phyloP scores from a whole-genome alignment of 1,284 basidiomycete species.

The Rhodotorula sp. region DNA sequence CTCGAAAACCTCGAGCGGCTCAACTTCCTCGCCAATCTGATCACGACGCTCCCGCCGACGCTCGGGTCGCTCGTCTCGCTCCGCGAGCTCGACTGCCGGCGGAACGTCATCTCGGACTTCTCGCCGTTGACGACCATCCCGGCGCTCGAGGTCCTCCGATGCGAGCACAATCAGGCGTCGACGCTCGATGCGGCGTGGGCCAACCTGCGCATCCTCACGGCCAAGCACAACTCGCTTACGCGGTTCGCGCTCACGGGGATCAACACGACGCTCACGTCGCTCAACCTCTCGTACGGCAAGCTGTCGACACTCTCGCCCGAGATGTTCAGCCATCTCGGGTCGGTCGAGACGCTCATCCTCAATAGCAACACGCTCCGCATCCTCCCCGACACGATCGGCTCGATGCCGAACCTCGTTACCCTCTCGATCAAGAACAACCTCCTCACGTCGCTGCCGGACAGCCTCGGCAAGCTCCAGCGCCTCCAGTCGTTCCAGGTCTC shows the following conservation, averaged over 20 bases:
- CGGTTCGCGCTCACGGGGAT: conserved; percentile 48
- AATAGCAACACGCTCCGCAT: conserved; percentile 85
- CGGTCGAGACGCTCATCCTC: conserved; percentile 71
- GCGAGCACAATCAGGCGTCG: conserved; percentile 79
- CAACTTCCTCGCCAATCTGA: conserved; percentile 84
- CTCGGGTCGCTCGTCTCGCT: conserved; percentile 66
- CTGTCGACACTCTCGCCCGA: conserved; percentile 78
- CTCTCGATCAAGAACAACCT: conserved; percentile 90
- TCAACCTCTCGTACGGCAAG: conserved; percentile 90
- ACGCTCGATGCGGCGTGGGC: conserved; percentile 63
- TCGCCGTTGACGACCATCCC: conserved; percentile 69
- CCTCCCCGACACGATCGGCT: conserved; percentile 78
- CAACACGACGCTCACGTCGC: conserved; percentile 73
- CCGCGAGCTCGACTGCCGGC: conserved; percentile 73
- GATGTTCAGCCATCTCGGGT: conserved; percentile 69
- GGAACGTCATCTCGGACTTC: conserved; percentile 78
- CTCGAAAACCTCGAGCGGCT: conserved; percentile 72
- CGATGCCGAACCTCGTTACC: conserved; percentile 67
- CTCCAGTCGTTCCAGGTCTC: conserved; percentile 82
- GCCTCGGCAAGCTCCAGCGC: conserved; percentile 74
- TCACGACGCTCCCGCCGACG: conserved; percentile 72
- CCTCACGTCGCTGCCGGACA: conserved; percentile 73
- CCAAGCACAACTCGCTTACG: conserved; percentile 65
- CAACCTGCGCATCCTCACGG: conserved; percentile 59
- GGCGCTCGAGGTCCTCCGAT: conserved; percentile 65